phyloP scores from a whole-genome alignment of 768 basidiomycete genomes.

The Tulasnella calospora region DNA sequence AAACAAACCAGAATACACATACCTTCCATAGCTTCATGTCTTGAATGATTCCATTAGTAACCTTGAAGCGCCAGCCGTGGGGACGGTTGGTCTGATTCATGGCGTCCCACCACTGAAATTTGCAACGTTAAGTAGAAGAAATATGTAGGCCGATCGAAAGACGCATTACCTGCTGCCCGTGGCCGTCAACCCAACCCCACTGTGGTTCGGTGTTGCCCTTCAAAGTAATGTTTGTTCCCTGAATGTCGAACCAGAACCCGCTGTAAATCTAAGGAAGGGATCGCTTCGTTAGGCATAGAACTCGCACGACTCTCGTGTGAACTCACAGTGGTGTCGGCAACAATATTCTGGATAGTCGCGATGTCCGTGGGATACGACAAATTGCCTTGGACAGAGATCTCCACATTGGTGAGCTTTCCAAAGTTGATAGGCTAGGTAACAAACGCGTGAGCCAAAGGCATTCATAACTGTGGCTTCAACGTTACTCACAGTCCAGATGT shows the following conservation, averaged over 20 bases:
- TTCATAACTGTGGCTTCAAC: not conserved
- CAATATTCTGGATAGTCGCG: slow-evolving; percentile 41
- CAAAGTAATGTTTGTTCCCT: slow-evolving; percentile 38
- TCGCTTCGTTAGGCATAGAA: slow-evolving; percentile 29
- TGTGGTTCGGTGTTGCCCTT: slow-evolving; percentile 42
- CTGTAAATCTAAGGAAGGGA: slow-evolving; percentile 1
- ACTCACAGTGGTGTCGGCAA: slow-evolving; percentile 52
- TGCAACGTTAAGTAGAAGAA: not conserved
- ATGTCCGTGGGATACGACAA: slow-evolving; percentile 45
- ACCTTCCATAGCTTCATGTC: slow-evolving; percentile 46
- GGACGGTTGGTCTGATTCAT: slow-evolving; percentile 40
- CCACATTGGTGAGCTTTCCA: slow-evolving; percentile 46
- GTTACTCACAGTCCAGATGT: slow-evolving; percentile 45
- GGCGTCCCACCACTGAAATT: slow-evolving; percentile 29
- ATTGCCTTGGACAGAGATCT: slow-evolving; percentile 44
- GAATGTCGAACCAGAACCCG: slow-evolving; percentile 18
- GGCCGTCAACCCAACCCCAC: slow-evolving; percentile 45
- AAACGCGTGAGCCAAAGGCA: not conserved
- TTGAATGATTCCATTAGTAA: slow-evolving; percentile 41
- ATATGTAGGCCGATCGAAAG: slow-evolving; percentile 10
- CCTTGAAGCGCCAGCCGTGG: slow-evolving; percentile 47
- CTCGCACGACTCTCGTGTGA: slow-evolving; percentile 45
- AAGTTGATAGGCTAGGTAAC: slow-evolving; percentile 47
- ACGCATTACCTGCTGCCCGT: slow-evolving; percentile 44
- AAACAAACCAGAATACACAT: not conserved